Evolutionary conservation across 2,329 filamentous ascomycete species (phyloP).

Genomic region (Cladophialophora bantiana): DNA sequence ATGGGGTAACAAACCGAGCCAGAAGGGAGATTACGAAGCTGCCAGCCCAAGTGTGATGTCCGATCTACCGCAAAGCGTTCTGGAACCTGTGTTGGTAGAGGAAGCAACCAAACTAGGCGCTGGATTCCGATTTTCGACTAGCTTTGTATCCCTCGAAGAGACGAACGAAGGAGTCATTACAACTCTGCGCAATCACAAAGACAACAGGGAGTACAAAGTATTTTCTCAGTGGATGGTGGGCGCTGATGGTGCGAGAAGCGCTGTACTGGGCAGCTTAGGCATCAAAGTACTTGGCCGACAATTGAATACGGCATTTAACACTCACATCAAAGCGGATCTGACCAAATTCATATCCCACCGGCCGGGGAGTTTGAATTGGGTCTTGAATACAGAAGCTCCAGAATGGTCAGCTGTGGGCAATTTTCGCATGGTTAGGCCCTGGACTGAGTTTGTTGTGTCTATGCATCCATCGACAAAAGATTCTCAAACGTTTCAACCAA

Average conservation of each 20-base stretch:
- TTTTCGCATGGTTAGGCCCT: conserved; percentile 68
- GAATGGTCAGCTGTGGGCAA: conserved; percentile 59
- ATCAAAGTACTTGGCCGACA: conserved; percentile 55
- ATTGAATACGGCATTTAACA: conserved; percentile 58
- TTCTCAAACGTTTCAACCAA: conserved; percentile 15
- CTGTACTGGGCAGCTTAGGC: conserved; percentile 54
- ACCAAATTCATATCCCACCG: conserved; percentile 57
- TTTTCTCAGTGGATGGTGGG: conserved; percentile 65
- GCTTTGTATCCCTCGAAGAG: conserved; percentile 36
- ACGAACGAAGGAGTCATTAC: conserved; percentile 44
- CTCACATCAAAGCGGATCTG: conserved; percentile 60
- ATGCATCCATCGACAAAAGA: conserved; percentile 53
- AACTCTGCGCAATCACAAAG: conserved; percentile 45
- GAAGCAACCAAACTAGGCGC: conserved; percentile 48
- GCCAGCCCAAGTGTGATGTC: conserved; percentile 51
- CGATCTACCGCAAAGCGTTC: conserved; percentile 52
- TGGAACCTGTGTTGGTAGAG: conserved; percentile 52
- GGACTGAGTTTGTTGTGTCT: conserved; percentile 68
- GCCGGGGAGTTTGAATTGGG: conserved; percentile 66
- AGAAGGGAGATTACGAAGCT: conserved; percentile 48
- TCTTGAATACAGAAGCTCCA: conserved; percentile 61
- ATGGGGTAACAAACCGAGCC: conserved; percentile 51
- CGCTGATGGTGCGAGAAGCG: conserved; percentile 60
- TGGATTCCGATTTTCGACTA: conserved; percentile 49
- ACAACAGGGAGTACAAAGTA: conserved; percentile 52